Evolutionary conservation across 2,329 filamentous ascomycete genomes (phyloP).

Genomic region (Acrocalymma vagum): DNA sequence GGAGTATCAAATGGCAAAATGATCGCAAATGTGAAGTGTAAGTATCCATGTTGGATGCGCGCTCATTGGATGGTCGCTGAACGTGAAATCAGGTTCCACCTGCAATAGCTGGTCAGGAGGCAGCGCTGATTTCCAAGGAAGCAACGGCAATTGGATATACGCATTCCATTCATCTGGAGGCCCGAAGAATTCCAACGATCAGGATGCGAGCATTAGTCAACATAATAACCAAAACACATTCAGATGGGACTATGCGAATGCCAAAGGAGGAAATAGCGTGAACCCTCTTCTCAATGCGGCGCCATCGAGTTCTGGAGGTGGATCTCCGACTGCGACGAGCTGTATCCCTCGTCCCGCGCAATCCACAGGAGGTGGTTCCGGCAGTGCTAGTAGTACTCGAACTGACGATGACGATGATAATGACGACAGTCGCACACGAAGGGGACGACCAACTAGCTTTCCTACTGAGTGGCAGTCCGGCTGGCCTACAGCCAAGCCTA

Average conservation of each 20-base stretch:
- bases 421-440: constrained; percentile 7
- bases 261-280: constrained; percentile 58
- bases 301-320: constrained; percentile 27
- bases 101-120: constrained; percentile 63
- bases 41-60: constrained; percentile 10
- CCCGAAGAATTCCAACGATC: constrained; percentile 57
- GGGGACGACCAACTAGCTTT: constrained; percentile 10
- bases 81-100: constrained; percentile 56
- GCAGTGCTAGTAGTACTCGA: constrained; percentile 11
- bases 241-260: constrained; percentile 57
- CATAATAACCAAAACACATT: constrained; percentile 56
- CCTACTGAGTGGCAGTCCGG: too few relatives aligned
- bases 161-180: constrained; percentile 54
- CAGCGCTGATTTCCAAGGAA: constrained; percentile 57
- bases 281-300: constrained; percentile 51
- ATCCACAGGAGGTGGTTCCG: constrained; percentile 14
- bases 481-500: constrained; percentile 25
- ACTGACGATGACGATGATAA: constrained; percentile 13
- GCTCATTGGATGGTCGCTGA: too few relatives aligned
- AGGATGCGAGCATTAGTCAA: constrained; percentile 52
- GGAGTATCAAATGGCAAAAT: constrained; percentile 62
- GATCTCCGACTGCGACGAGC: constrained; percentile 24
- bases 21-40: constrained; percentile 65
- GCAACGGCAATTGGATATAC: constrained; percentile 60
- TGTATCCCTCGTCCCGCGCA: constrained; percentile 40